phyloP scores from a whole-genome alignment of 1,139 yeast species.

The Candida albicans region DNA sequence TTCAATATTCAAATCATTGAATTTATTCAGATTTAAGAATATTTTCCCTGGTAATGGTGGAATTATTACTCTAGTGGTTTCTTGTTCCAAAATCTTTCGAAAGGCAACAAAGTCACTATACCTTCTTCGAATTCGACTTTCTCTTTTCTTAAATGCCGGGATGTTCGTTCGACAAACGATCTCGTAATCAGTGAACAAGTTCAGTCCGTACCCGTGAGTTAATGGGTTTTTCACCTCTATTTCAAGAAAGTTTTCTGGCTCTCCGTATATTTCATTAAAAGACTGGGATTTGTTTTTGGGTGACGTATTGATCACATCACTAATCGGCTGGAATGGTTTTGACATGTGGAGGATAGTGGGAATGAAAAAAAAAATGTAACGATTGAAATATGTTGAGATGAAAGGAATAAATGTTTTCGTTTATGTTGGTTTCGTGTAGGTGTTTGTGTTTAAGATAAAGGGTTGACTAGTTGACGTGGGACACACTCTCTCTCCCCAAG shows the following conservation, averaged over 20 bases:
- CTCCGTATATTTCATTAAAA: conserved; percentile 83
- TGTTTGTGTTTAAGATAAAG: no score
- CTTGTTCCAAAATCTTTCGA: conserved; percentile 71
- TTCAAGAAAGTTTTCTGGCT: conserved; percentile 92
- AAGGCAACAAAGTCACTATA: conserved; percentile 89
- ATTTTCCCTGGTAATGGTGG: conserved; percentile 89
- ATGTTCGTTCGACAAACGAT: conserved; percentile 82
- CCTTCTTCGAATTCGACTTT: conserved; percentile 75
- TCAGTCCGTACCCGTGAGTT: conserved; percentile 71
- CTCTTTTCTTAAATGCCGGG: conserved; percentile 75
- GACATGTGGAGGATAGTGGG: conserved; percentile 27
- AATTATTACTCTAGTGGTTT: conserved; percentile 73
- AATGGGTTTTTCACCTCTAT: conserved; percentile 82
- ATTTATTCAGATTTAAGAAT: conserved; percentile 65
- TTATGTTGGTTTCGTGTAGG: no score
- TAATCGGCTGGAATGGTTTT: conserved; percentile 47
- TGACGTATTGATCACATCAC: conserved; percentile 42
- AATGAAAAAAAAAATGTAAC: conserved; percentile 1
- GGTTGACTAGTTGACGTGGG: no score
- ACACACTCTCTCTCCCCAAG: no score
- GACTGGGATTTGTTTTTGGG: conserved; percentile 56
- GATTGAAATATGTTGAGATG: no score
- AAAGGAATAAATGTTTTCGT: no score
- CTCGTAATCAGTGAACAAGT: conserved; percentile 88
- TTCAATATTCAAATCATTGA: conserved; percentile 82